A percentile compares a stretch with the other conserved stretches of the same genome.
Evolutionary conservation across 1,284 basidiomycete genomes (phyloP).

Genomic region (Puccinia coronata): DNA sequence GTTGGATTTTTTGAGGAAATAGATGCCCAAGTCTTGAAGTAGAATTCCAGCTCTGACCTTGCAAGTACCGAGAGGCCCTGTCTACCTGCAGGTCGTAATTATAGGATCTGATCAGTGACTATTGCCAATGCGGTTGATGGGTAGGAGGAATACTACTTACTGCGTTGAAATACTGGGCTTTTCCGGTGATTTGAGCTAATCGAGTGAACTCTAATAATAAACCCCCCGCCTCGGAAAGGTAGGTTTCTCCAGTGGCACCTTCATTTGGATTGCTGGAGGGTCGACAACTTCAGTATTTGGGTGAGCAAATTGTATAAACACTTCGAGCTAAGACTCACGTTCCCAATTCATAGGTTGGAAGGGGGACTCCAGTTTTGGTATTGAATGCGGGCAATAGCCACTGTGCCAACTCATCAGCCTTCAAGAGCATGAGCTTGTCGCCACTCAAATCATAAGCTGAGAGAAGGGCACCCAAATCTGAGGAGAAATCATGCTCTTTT

Average conservation of each 20-base stretch:
- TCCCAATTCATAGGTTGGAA: slow-evolving; percentile 60
- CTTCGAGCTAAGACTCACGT: slow-evolving; percentile 35
- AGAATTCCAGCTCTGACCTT: slow-evolving; percentile 53
- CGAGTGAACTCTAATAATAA: slow-evolving; percentile 64
- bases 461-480: slow-evolving; percentile 41
- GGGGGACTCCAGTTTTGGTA: slow-evolving; percentile 62
- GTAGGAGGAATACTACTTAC: slow-evolving; percentile 51
- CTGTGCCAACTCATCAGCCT: slow-evolving; percentile 71
- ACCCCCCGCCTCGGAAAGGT: slow-evolving; percentile 60
- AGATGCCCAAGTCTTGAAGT: slow-evolving; percentile 36
- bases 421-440: slow-evolving; percentile 61
- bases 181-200: slow-evolving; percentile 63
- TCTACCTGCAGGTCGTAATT: slow-evolving; percentile 59
- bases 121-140: too few species aligned
- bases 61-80: slow-evolving; percentile 62
- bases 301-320: background rate
- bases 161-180: slow-evolving; percentile 63
- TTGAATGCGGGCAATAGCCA: slow-evolving; percentile 66
- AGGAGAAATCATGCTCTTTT: background rate
- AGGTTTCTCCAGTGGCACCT: slow-evolving; percentile 27
- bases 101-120: background rate
- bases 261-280: slow-evolving; percentile 34
- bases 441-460: slow-evolving; percentile 49
- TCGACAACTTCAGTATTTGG: background rate
- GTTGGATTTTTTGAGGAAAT: slow-evolving; percentile 35